These are phyloP conservation scores for Xylaria sp. DNA, from an alignment of 2,329 filamentous ascomycete species.

Conservation along the genomic window DNA sequence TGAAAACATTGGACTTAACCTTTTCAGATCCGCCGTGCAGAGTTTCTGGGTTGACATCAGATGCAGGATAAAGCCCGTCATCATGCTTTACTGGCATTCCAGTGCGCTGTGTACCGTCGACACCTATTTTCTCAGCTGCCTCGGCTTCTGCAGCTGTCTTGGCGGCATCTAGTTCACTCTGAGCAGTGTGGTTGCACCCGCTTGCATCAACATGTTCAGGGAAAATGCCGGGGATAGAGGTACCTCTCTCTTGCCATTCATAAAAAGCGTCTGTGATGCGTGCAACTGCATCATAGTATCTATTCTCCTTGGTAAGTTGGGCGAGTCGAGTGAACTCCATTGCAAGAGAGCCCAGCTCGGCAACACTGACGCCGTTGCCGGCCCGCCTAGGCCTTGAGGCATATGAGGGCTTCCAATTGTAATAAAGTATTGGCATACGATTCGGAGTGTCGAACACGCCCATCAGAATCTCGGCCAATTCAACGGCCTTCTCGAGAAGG, in stretches of 20 bases:
- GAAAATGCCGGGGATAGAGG: conserved; percentile 81
- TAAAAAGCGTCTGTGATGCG: conserved; percentile 85
- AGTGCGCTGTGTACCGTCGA: not conserved
- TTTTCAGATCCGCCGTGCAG: conserved; percentile 7
- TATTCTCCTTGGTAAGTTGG: conserved; percentile 82
- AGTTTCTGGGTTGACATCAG: conserved; percentile 10
- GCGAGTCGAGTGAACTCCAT: conserved; percentile 91
- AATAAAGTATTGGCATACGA: conserved; percentile 87
- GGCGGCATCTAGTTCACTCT: conserved; percentile 52
- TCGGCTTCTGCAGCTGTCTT: conserved; percentile 41
- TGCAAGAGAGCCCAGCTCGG: conserved; percentile 82
- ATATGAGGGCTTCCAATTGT: conserved; percentile 77
- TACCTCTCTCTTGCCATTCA: conserved; percentile 75
- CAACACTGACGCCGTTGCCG: conserved; percentile 63
- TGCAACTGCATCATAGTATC: conserved; percentile 90
- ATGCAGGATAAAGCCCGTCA: conserved; percentile 13
- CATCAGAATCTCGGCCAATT: conserved; percentile 77
- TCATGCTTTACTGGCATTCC: conserved; percentile 4
- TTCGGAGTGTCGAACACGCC: conserved; percentile 88
- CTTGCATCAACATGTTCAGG: conserved; percentile 81
- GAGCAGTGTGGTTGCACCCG: conserved; percentile 74
- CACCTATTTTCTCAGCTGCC: conserved; percentile 24
- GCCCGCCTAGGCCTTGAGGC: conserved; percentile 73
- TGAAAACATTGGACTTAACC: conserved; percentile 11
- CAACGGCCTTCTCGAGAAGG: conserved; percentile 76